Percentiles rank a stretch among this genome's conserved stretches.
Evolutionary conservation across 768 basidiomycete species (phyloP).

Genomic region (Trametes cingulata): DNA sequence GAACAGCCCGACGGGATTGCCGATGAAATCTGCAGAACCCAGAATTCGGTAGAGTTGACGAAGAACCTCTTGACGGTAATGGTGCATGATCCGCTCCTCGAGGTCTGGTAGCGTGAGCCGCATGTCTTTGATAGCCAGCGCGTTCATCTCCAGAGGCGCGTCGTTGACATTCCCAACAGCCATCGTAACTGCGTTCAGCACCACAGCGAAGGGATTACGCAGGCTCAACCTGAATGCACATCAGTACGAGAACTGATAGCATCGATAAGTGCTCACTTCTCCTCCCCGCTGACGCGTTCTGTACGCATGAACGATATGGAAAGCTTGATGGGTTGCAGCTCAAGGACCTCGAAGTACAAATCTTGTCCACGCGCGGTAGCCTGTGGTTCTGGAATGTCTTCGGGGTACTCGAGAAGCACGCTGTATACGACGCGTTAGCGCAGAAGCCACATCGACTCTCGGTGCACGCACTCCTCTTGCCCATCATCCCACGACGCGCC

Average conservation of each 20-base stretch:
- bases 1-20: constrained; percentile 96
- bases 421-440: constrained; percentile 37
- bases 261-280: constrained; percentile 63
- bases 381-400: constrained; percentile 70
- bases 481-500: constrained; percentile 89
- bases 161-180: constrained; percentile 96
- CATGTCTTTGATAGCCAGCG: constrained; percentile 92
- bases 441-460: neutral
- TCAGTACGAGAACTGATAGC: neutral
- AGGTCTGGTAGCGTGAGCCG: constrained; percentile 84
- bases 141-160: constrained; percentile 92
- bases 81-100: constrained; percentile 80
- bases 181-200: constrained; percentile 95
- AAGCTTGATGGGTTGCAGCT: constrained; percentile 91
- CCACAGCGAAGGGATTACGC: constrained; percentile 89
- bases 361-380: constrained; percentile 69
- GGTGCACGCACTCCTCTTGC: constrained; percentile 62
- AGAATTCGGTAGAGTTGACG: constrained; percentile 95
- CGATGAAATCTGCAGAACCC: constrained; percentile 97
- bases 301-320: constrained; percentile 97
- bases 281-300: constrained; percentile 88
- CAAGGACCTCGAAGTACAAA: constrained; percentile 93
- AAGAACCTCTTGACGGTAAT: constrained; percentile 91
- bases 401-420: constrained; percentile 68
- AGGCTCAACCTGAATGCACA: constrained; percentile 56